Conservation (phyloP, 148 eudicot species). For the Vaccinium vitisidaea region DNA sequence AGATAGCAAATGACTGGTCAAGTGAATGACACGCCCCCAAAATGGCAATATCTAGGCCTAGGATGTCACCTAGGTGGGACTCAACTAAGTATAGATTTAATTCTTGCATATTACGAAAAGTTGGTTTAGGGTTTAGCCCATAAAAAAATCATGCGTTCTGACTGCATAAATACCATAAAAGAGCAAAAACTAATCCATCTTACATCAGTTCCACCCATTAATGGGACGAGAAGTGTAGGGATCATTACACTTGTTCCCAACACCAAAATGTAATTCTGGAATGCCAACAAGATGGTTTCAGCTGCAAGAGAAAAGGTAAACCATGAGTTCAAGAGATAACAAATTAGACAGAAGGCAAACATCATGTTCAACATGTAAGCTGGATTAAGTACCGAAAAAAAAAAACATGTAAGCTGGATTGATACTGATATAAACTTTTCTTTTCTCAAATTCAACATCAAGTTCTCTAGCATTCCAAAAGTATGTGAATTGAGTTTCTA, state of each 20-base stretch:
- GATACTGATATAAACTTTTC: not conserved
- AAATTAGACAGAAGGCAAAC: conserved; percentile 19
- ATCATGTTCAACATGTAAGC: not conserved
- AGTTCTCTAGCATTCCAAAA: not conserved
- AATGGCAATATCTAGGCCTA: conserved; percentile 12
- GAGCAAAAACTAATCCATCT: conserved; percentile 27
- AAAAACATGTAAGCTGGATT: not conserved
- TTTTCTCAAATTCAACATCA: not conserved
- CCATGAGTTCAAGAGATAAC: not conserved
- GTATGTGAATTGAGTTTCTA: conserved; percentile 5
- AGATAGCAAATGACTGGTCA: conserved; percentile 14
- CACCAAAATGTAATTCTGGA: conserved; percentile 93
- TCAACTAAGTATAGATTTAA: conserved; percentile 10
- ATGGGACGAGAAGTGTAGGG: conserved; percentile 76
- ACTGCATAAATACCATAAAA: not conserved
- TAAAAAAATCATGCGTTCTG: not conserved
- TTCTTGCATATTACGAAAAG: not conserved
- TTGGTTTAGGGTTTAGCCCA: conserved; percentile 3
- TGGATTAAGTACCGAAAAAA: no score
- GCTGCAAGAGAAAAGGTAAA: conserved; percentile 55
- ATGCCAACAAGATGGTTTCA: conserved; percentile 91
- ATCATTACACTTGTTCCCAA: conserved; percentile 97
- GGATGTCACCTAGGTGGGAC: not conserved
- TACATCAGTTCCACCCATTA: conserved; percentile 97
- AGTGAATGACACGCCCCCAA: not conserved